These are phyloP conservation scores for Xylaria sp. DNA, from an alignment of 2,329 filamentous ascomycete species.

Conservation along the genomic window DNA sequence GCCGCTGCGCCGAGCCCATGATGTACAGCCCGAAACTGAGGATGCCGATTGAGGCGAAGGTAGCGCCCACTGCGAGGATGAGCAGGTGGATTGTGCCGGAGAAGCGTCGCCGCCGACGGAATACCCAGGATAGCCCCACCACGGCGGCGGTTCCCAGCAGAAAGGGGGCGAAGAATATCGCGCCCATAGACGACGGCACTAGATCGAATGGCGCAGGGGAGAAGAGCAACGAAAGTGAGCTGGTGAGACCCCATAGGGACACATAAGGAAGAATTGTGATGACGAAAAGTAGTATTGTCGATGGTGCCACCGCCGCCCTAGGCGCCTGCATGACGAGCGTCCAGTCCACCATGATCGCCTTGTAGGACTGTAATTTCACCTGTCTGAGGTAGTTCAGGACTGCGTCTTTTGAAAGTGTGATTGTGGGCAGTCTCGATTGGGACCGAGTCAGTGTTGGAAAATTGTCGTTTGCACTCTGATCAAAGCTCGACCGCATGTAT, in stretches of 20 bases:
- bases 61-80: constrained; percentile 53
- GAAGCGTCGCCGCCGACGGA: constrained; percentile 49
- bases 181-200: constrained; percentile 54
- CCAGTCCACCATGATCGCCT: constrained; percentile 45
- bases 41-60: constrained; percentile 56
- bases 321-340: constrained; percentile 57
- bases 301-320: constrained; percentile 62
- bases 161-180: constrained; percentile 59
- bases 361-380: constrained; percentile 55
- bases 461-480: constrained; percentile 36
- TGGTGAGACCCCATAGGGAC: constrained; percentile 60
- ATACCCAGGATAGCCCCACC: constrained; percentile 49
- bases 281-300: constrained; percentile 59
- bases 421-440: constrained; percentile 40
- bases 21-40: constrained; percentile 60
- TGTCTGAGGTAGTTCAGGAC: constrained; percentile 53
- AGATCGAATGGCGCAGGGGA: constrained; percentile 57
- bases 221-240: constrained; percentile 61
- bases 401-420: constrained; percentile 50
- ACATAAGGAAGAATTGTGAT: constrained; percentile 59
- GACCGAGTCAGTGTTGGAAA: constrained; percentile 28
- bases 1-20: constrained; percentile 39
- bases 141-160: constrained; percentile 53
- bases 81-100: constrained; percentile 50
- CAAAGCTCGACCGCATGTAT: constrained; percentile 58